phyloP scores from a whole-genome alignment of 768 basidiomycete genomes.

The Termitomyces sp. region DNA sequence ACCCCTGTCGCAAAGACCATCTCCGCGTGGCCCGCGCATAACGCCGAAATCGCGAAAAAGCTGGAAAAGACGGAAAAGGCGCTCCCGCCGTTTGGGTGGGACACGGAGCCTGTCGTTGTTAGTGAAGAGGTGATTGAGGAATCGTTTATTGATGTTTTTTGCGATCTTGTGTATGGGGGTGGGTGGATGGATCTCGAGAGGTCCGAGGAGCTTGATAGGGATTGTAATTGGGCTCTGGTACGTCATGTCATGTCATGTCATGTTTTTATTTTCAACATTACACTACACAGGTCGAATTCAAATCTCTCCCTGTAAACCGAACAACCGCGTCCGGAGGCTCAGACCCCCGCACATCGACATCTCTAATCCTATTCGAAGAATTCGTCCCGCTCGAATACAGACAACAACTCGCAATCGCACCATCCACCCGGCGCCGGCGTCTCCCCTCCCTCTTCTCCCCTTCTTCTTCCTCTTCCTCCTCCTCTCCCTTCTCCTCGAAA shows the following conservation, averaged over 20 bases:
- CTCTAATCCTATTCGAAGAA: conserved; percentile 88
- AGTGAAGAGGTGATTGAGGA: conserved; percentile 85
- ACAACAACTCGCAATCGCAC: conserved; percentile 63
- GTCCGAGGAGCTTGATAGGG: conserved; percentile 73
- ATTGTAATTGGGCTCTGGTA: conserved; percentile 93
- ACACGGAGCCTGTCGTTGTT: conserved; percentile 81
- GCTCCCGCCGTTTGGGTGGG: conserved; percentile 89
- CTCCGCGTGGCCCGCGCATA: conserved; percentile 71
- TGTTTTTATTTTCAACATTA: no score
- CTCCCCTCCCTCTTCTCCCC: conserved; percentile 72
- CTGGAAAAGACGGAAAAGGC: conserved; percentile 82
- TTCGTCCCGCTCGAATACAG: conserved; percentile 89
- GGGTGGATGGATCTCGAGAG: conserved; percentile 83
- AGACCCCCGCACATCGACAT: conserved; percentile 73
- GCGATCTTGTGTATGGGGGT: conserved; percentile 76
- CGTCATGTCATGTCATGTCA: conserved; percentile 31
- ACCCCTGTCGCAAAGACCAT: conserved; percentile 47
- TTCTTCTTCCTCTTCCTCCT: no score
- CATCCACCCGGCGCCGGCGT: conserved; percentile 51
- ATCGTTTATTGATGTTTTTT: conserved; percentile 85
- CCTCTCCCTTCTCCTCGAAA: conserved; percentile 63
- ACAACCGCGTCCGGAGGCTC: conserved; percentile 32
- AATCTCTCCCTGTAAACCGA: conserved; percentile 56
- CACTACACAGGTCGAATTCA: conserved; percentile 85
- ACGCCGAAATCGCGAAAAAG: conserved; percentile 71